phyloP scores from a whole-genome alignment of 2,329 filamentous ascomycete species.

The Cercospora brassicicola region DNA sequence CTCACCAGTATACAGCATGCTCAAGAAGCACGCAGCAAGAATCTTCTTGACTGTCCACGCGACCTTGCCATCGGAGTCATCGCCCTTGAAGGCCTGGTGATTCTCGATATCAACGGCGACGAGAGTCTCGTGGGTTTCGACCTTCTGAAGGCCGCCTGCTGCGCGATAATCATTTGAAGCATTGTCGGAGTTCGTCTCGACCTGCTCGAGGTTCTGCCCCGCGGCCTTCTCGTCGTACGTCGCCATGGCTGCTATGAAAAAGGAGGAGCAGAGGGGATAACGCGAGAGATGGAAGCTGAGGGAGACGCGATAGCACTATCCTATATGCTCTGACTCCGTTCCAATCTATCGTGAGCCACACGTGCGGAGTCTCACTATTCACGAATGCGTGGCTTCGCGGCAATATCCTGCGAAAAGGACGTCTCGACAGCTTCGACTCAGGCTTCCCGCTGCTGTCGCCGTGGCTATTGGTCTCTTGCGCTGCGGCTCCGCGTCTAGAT shows the following conservation, averaged over 20 bases:
- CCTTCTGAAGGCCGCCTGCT: conserved; percentile 21
- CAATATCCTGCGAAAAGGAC: neutral
- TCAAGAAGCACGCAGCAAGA: conserved; percentile 41
- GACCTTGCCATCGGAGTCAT: conserved; percentile 45
- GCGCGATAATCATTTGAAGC: conserved; percentile 7
- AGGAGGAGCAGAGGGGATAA: neutral
- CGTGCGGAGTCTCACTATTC: neutral
- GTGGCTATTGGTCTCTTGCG: conserved; percentile 1
- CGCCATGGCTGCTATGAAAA: conserved; percentile 11
- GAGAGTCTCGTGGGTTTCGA: conserved; percentile 23
- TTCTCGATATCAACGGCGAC: conserved; percentile 40
- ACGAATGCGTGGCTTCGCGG: conserved; percentile 3
- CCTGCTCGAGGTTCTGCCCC: conserved; percentile 16
- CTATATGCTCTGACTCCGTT: neutral
- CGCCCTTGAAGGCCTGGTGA: conserved; percentile 41
- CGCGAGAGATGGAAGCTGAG: neutral
- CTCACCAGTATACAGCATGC: conserved; percentile 42
- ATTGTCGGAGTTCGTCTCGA: conserved; percentile 20
- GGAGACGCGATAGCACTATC: neutral
- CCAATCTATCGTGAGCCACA: neutral
- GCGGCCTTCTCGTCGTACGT: conserved; percentile 19
- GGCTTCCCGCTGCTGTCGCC: neutral
- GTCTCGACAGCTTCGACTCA: conserved; percentile 13
- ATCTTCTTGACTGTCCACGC: conserved; percentile 40
- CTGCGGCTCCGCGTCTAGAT: neutral